Evolutionary conservation across 2,329 filamentous ascomycete genomes (phyloP), one percentile per base, ranked within the genome.

Genomic region (Xylariaceae sp.): DNA sequence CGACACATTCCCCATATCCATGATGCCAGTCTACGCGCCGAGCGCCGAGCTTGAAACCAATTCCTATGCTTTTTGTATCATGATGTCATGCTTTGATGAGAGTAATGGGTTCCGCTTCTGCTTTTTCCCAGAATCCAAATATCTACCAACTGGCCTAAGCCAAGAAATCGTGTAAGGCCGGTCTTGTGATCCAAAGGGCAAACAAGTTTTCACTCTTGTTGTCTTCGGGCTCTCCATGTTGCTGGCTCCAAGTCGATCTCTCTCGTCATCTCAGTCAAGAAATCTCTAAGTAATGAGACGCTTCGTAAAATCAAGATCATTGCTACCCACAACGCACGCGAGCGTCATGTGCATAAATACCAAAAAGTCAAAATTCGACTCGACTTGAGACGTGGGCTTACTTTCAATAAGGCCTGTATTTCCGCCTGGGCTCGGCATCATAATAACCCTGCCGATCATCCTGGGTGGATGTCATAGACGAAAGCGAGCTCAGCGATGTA

Each of bases 401-500:
- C 64, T 66, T 53, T 62, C 62, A 44, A 44, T 47, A 18, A 58
- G 45, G 18, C 60, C 61, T 10, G 44, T 48, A 32, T 56, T 65
- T 14, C 65, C 65, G 23, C 66, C 69, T 29, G 68, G 69, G 44
- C 68, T 71, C 7, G 70, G 50, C 59, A 67, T 63, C 14, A 55
- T 62, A 61, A 19, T 57, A 49, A 19, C 63, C 66, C 48, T 63
- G 62, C 3, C 68, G 67, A 3, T 71, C 69, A 44, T 72, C 70
- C 41, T 65, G 65, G 1, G 52, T 59, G 16, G 69, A 68, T 1
- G 64, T 67, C 42, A 67, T 65, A 7, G 70, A 71, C 44, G 69
- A 67, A 10, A 69, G 62, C 19, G 70, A 71, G 50, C 65, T 70
- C 18, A 70, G 51, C 2, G 69, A 71, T n/a, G 65, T 75, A n/a